phyloP scores from a whole-genome alignment of 108 stramenopile genomes.

The Discostella stelligeroides region DNA sequence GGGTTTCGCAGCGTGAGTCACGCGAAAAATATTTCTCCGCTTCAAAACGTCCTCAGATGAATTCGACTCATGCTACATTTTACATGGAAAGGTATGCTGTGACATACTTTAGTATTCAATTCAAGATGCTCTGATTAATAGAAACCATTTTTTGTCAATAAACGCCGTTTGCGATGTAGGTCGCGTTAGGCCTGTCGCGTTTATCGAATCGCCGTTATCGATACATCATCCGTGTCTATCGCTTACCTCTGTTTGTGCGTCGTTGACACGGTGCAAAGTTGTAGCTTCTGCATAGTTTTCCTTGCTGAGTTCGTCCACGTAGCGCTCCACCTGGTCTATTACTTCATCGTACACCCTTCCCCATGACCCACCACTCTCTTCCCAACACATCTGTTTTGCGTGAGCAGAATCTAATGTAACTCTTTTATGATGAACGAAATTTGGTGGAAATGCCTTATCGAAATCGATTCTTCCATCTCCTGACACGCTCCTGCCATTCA shows the following conservation, averaged over 20 bases:
- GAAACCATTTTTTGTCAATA: too few relatives aligned
- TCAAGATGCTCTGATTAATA: too few relatives aligned
- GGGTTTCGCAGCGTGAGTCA: too few relatives aligned
- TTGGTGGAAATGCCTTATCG: conserved; percentile 55
- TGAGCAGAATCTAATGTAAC: conserved; percentile 46
- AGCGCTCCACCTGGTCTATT: conserved; percentile 36
- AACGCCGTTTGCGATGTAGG: too few relatives aligned
- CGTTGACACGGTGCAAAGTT: background rate
- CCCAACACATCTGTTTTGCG: conserved; percentile 65
- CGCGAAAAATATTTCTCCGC: too few relatives aligned
- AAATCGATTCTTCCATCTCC: conserved; percentile 62
- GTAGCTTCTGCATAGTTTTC: background rate
- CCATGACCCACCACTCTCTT: conserved; percentile 47
- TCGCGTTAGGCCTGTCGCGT: conserved; percentile 4
- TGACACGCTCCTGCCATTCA: conserved; percentile 50
- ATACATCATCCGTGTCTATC: background rate
- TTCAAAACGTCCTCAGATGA: too few relatives aligned
- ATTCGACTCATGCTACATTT: too few relatives aligned
- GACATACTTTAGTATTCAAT: too few relatives aligned
- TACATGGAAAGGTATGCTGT: too few relatives aligned
- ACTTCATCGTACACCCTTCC: conserved; percentile 47
- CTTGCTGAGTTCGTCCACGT: conserved; percentile 12
- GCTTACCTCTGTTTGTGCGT: background rate
- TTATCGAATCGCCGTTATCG: conserved; percentile 1
- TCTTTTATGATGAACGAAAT: conserved; percentile 41